Base-by-base conservation (phyloP, 139 green algal genomes). In the Picocystis salinarum region DNA sequence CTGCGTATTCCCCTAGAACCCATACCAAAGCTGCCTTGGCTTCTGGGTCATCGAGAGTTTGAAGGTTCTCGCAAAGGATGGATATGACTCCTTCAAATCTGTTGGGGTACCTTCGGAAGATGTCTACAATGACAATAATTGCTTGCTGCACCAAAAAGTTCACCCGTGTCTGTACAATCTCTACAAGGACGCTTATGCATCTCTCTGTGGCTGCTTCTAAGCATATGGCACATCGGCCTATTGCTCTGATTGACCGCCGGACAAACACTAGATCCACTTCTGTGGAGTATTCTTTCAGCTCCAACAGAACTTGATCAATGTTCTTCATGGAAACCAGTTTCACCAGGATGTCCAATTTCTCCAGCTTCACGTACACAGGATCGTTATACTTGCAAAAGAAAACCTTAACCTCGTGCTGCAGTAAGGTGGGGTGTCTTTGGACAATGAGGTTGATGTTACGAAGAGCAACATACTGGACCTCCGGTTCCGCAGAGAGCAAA, bases 351-450 rank as follows among this genome's bases (percentile, higher is more conserved):
- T 93, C 89, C 48, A 99, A 75, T 73, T 99, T 99, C 69, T 97
- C 86, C 64, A 93, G 77, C 66, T 99, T 99, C 26, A 97, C 82
- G 45, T 96, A 99, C 46, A 85, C 73, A 20, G 89, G 89, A 68
- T 99, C 89, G 55, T 97, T 95, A 74, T 99, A 99, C 65, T 95
- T 97, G 78, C 89, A 97, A 70, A 96, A 96, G 56, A 96, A 96
- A 4, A 95, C 83, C 80, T 95, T 92, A 57, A 97, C 77, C 47
- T 96, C 82, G 33, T 92, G 72, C 9, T 69, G 53, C 23, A 98
- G 40, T 34, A 75, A 67, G 18, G 58, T 24, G 4, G 81, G 78
- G 5, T 73, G 45, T 33, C 71, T 74, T 59, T 94, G 80, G 45
- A 96, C 74, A 34, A 99, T 82, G 25, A 97, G 69, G 56, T 73